These are phyloP conservation scores for Annulohypoxylon maeteangense DNA, from an alignment of 495 filamentous ascomycete genomes.

Conservation along the genomic window DNA sequence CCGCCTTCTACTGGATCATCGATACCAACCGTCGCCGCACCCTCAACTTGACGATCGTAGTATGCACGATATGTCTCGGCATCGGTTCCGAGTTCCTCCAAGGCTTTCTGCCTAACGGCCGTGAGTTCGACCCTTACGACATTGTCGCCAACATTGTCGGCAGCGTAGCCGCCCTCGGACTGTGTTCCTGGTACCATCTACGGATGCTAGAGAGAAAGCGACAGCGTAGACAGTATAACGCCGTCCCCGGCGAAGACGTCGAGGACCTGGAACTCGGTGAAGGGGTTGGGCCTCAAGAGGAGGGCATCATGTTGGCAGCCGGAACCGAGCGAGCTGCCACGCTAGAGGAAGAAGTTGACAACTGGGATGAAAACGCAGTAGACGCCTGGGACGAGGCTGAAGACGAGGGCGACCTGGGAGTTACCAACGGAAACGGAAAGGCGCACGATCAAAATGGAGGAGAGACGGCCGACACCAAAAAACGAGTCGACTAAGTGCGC, in stretches of 20 bases:
- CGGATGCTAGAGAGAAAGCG: constrained; percentile 94
- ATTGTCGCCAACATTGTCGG: constrained; percentile 90
- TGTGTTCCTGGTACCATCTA: constrained; percentile 91
- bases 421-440: constrained; percentile 43
- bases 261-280: constrained; percentile 67
- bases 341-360: constrained; percentile 79
- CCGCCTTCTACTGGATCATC: constrained; percentile 95
- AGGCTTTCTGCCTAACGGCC: constrained; percentile 79
- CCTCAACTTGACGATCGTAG: constrained; percentile 83
- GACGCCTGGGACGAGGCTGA: constrained; percentile 80
- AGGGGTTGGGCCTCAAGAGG: constrained; percentile 67
- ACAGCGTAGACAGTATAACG: constrained; percentile 73
- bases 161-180: constrained; percentile 71
- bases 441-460: constrained; percentile 39
- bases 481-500: constrained; percentile 51
- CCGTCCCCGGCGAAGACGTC: constrained; percentile 64
- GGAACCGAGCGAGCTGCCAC: constrained; percentile 47
- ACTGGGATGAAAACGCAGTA: constrained; percentile 84
- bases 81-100: constrained; percentile 90
- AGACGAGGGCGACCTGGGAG: constrained; percentile 50
- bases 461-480: constrained; percentile 46
- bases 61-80: constrained; percentile 77
- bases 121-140: constrained; percentile 85
- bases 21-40: constrained; percentile 87
- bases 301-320: constrained; percentile 51